Evolutionary conservation across 2,329 filamentous ascomycete genomes (phyloP).

Genomic region (Fulvia fulva): DNA sequence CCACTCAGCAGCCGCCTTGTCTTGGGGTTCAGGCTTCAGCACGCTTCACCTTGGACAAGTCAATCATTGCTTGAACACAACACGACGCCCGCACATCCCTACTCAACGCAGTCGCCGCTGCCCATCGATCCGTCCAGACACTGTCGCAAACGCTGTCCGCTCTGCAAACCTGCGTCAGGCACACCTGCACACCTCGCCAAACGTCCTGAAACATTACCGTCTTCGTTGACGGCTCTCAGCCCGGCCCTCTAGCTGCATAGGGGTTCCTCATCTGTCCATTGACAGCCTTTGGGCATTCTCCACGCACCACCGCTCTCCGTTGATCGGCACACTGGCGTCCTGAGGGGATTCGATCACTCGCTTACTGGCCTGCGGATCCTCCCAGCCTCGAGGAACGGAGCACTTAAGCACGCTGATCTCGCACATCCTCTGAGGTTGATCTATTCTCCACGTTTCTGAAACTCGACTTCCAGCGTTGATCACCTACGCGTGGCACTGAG

Average conservation of each 20-base stretch:
- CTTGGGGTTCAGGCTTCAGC: constrained; percentile 13
- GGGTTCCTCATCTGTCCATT: constrained; percentile 24
- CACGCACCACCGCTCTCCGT: constrained; percentile 12
- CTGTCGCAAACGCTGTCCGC: background rate
- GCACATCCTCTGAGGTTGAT: constrained; percentile 43
- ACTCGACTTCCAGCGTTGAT: constrained; percentile 27
- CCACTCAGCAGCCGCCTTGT: constrained; percentile 9
- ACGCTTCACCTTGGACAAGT: constrained; percentile 6
- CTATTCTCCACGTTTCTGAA: constrained; percentile 46
- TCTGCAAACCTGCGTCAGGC: constrained; percentile 1
- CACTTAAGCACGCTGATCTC: constrained; percentile 48
- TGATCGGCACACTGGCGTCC: constrained; percentile 21
- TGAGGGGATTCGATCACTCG: constrained; percentile 2
- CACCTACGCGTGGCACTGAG: constrained; percentile 17
- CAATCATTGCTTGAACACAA: constrained; percentile 1
- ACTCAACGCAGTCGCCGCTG: constrained; percentile 8
- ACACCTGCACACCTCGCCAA: background rate
- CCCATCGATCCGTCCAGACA: constrained; percentile 10
- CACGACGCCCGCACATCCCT: constrained; percentile 14
- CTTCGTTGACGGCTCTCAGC: constrained; percentile 16
- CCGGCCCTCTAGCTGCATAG: constrained; percentile 25
- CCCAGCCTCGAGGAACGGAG: constrained; percentile 27
- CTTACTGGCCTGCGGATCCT: constrained; percentile 21
- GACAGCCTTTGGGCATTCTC: constrained; percentile 19
- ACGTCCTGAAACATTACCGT: constrained; percentile 21